Conservation (phyloP, 2,329 filamentous ascomycete species). For the Aspergillus sp. region DNA sequence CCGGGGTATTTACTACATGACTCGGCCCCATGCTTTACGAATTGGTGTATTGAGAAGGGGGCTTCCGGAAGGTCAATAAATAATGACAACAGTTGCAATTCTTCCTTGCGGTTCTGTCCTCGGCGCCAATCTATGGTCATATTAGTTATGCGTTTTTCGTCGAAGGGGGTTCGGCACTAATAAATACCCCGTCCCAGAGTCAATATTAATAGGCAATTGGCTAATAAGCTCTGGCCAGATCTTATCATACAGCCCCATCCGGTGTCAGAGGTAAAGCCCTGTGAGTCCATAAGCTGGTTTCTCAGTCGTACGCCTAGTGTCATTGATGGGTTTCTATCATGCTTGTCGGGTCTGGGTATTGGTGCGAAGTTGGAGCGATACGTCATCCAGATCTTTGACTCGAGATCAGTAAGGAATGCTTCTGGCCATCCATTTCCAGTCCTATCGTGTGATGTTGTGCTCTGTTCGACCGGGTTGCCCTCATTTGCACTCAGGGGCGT, state of each 20-base stretch:
- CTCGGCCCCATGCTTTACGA: conserved; percentile 79
- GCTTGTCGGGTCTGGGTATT: conserved; percentile 74
- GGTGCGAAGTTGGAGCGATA: conserved; percentile 82
- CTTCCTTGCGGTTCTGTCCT: conserved; percentile 52
- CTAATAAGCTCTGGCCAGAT: conserved; percentile 87
- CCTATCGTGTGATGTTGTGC: conserved; percentile 3
- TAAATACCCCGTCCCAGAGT: conserved; percentile 69
- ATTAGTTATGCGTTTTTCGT: conserved; percentile 22
- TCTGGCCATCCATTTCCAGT: conserved; percentile 65
- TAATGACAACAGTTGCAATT: conserved; percentile 67
- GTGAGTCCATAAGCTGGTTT: conserved; percentile 70
- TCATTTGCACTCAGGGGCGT: neutral
- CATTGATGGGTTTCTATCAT: conserved; percentile 65
- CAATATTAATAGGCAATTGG: conserved; percentile 73
- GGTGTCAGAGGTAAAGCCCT: conserved; percentile 85
- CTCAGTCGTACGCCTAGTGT: conserved; percentile 81
- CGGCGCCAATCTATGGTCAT: conserved; percentile 66
- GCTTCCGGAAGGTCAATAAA: conserved; percentile 85
- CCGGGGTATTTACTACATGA: conserved; percentile 92
- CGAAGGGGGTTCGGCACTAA: conserved; percentile 2
- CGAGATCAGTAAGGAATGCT: conserved; percentile 85
- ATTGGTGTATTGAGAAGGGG: conserved; percentile 91
- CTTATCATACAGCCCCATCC: conserved; percentile 99
- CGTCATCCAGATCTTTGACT: conserved; percentile 92
- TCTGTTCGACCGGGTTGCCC: conserved; percentile 1